Evolutionary conservation across 2,329 filamentous ascomycete species (phyloP), one percentile per base, ranked within the genome.

Genomic region (Pseudocercospora fijiensis): DNA sequence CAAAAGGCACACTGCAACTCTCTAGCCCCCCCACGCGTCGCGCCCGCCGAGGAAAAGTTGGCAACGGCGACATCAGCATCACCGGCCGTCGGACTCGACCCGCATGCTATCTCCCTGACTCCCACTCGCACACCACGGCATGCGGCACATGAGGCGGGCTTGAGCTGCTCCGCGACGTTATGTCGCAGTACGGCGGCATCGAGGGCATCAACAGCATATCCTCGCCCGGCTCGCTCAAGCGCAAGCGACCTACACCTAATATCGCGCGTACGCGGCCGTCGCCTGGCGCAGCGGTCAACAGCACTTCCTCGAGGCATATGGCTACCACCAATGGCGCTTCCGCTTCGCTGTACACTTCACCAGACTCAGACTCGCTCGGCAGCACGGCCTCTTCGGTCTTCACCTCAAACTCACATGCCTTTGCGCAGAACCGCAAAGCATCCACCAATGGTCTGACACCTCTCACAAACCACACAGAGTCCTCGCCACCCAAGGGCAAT

Each of bases 341-440:
- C 61, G 27, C 62, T 55, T 67, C 62, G 28, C 68, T 71, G 26
- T 72, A 73, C 66, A 70, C 67, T 43, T 74, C 73, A 9, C 72
- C 73, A 49, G 69, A 72, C 61, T 71, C 72, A 59, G 73, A 75
- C 78, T 92, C 90, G 62, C 83, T 88, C 73, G 83, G 85, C 62
- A 92, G 88, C 79, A 86, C 87, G 60, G 84, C 84, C 57, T 91
- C 89, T 51, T 91, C 91, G 60, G 82, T 89, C 69, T 90, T 90
- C 78, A 90, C 87, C 71, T 79, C 80, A 70, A 79, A 81, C 67
- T 76, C 81, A 63, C 78, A 81, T 62, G 76, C 80, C 71, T 75
- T 81, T 72, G 86, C 85, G 75, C 79, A 84, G 75, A 84, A 84
- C 71, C 82, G 84, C 74, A 83, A 83, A 69, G 76, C 81, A 66